Conservation (phyloP, 140 eudicot species). For the Senecio squalidus region DNA sequence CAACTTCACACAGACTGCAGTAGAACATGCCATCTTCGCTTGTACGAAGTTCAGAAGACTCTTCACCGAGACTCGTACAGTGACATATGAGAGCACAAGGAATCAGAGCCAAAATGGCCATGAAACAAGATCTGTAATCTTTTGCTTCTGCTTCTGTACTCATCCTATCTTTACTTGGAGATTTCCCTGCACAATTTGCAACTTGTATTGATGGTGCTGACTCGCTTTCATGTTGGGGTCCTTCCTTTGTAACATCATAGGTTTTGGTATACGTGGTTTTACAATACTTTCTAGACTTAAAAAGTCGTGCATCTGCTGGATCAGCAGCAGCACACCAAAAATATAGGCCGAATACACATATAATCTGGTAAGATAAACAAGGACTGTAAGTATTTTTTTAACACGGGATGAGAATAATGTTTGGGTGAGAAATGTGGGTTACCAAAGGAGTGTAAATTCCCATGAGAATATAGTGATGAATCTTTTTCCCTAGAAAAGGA, state of each 20-base stretch:
- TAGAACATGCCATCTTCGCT: constrained; percentile 99
- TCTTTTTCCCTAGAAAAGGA: constrained; percentile 88
- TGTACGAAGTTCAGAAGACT: constrained; percentile 49
- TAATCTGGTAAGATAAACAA: constrained; percentile 47
- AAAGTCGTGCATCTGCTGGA: constrained; percentile 95
- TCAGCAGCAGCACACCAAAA: constrained; percentile 97
- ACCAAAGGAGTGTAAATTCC: constrained; percentile 96
- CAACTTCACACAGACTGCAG: constrained; percentile 95
- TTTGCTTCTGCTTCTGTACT: constrained; percentile 33
- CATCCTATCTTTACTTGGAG: constrained; percentile 22
- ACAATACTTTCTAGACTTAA: constrained; percentile 75
- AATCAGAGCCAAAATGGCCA: constrained; percentile 39
- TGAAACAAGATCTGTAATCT: constrained; percentile 32
- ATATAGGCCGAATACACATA: constrained; percentile 66
- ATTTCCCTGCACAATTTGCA: constrained; percentile 17
- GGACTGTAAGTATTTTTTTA: constrained; percentile 5
- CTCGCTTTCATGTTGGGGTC: constrained; percentile 51
- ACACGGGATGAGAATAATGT: too few species aligned
- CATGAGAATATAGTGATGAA: constrained; percentile 76
- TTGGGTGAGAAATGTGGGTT: too few species aligned
- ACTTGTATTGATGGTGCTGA: constrained; percentile 30
- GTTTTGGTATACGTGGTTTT: constrained; percentile 37
- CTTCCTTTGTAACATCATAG: constrained; percentile 22
- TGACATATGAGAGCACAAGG: constrained; percentile 64
- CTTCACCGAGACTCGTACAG: constrained; percentile 45